These are phyloP conservation scores for Crucihimalaya himalaica DNA, from an alignment of 345 rosid genomes.

Conservation along the genomic window DNA sequence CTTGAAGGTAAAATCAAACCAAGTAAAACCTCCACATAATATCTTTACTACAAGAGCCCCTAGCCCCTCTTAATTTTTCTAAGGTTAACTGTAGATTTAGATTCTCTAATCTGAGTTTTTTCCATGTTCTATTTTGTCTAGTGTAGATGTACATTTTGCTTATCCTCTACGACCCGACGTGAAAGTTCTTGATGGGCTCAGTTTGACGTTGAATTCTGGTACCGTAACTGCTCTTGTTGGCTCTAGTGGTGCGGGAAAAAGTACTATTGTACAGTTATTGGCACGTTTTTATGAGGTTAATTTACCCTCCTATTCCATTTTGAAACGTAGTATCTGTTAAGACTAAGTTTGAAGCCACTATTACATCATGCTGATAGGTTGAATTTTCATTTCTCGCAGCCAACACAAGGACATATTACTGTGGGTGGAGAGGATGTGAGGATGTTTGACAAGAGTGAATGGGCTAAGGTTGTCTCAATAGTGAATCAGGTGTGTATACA, in stretches of 20 bases:
- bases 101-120: not conserved
- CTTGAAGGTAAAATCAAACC: constrained; percentile 65
- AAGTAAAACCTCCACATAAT: not conserved
- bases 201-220: constrained; percentile 71
- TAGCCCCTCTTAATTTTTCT: not conserved
- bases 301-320: not conserved
- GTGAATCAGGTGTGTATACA: constrained; percentile 76
- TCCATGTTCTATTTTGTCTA: constrained; percentile 27
- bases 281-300: constrained; percentile 93
- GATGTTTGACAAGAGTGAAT: constrained; percentile 86
- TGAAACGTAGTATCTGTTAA: not conserved
- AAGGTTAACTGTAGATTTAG: constrained; percentile 7
- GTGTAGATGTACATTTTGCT: constrained; percentile 81
- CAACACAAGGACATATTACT: constrained; percentile 81
- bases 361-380: constrained; percentile 26
- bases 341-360: not conserved
- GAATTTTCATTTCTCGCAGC: constrained; percentile 52
- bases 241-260: constrained; percentile 96
- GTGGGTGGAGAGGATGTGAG: constrained; percentile 92
- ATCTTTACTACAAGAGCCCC: constrained; percentile 3
- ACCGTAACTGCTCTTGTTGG: constrained; percentile 95
- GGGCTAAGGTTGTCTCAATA: constrained; percentile 87
- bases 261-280: constrained; percentile 90
- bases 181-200: constrained; percentile 71
- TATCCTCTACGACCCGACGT: constrained; percentile 87